Conservation (phyloP, 2,329 filamentous ascomycete genomes). For the Coleophoma crateriformis region DNA sequence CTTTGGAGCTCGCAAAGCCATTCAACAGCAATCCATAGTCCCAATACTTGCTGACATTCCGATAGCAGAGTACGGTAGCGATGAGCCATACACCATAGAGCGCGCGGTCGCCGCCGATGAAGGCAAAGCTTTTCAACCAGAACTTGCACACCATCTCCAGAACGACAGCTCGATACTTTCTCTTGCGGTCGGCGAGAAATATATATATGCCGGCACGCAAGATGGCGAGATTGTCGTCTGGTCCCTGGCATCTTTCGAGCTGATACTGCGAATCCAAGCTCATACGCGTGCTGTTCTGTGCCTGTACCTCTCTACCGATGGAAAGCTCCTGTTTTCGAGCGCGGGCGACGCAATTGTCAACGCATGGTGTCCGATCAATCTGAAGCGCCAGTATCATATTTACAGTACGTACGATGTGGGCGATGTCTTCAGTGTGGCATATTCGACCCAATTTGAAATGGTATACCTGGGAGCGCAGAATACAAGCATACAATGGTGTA, state of each 20-base stretch:
- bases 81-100: constrained; percentile 1
- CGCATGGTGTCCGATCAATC: constrained; percentile 77
- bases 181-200: constrained; percentile 72
- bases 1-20: not conserved
- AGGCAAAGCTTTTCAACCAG: constrained; percentile 35
- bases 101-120: not conserved
- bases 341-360: constrained; percentile 92
- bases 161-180: constrained; percentile 78
- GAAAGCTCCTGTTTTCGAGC: constrained; percentile 76
- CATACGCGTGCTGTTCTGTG: constrained; percentile 89
- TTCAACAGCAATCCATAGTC: not conserved
- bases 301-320: constrained; percentile 72
- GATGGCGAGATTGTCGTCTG: constrained; percentile 90
- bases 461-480: constrained; percentile 93
- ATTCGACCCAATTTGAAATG: constrained; percentile 72
- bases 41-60: not conserved
- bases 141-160: constrained; percentile 67
- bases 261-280: constrained; percentile 72
- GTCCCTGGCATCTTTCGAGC: constrained; percentile 83
- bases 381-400: constrained; percentile 78
- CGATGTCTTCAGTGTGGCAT: constrained; percentile 92
- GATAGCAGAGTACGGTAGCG: not conserved
- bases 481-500: constrained; percentile 90
- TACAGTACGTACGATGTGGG: constrained; percentile 93
- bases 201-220: constrained; percentile 88